These are phyloP conservation scores for Salix dunnii DNA, from an alignment of 345 rosid species.

Conservation along the genomic window DNA sequence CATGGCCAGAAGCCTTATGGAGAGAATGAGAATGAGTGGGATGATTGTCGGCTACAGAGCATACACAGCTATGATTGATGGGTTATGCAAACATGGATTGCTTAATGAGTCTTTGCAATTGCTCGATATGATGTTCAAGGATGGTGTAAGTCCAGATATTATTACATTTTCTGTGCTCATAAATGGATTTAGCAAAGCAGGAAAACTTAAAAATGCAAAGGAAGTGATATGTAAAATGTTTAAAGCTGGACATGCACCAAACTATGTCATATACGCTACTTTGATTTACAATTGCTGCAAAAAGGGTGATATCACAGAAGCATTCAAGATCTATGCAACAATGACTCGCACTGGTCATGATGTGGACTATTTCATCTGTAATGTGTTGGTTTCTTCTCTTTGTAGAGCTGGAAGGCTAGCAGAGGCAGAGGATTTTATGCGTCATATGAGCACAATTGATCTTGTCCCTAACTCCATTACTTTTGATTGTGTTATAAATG, in stretches of 20 bases:
- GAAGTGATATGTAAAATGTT: conserved; percentile 65
- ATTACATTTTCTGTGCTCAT: conserved; percentile 73
- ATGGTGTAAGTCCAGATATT: conserved; percentile 61
- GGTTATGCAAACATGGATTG: conserved; percentile 60
- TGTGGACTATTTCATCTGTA: conserved; percentile 51
- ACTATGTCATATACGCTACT: conserved; percentile 52
- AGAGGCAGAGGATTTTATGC: conserved; percentile 61
- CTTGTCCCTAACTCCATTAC: conserved; percentile 45
- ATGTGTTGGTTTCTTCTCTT: conserved; percentile 54
- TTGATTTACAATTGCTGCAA: conserved; percentile 55
- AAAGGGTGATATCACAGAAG: conserved; percentile 53
- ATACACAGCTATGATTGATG: conserved; percentile 71
- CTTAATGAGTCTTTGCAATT: conserved; percentile 55
- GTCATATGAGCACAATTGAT: conserved; percentile 50
- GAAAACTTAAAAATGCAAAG: conserved; percentile 43
- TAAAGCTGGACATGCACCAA: conserved; percentile 59
- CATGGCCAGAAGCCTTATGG: conserved; percentile 51
- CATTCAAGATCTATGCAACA: conserved; percentile 53
- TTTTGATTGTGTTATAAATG: conserved; percentile 67
- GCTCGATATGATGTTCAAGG: conserved; percentile 53
- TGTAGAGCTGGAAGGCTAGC: conserved; percentile 62
- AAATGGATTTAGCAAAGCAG: conserved; percentile 64
- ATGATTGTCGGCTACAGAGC: conserved; percentile 47
- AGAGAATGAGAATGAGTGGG: conserved; percentile 61
- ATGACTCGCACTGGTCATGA: conserved; percentile 47